phyloP scores from a whole-genome alignment of 176 grass and related monocot genomes.

The Oryza brachyantha region DNA sequence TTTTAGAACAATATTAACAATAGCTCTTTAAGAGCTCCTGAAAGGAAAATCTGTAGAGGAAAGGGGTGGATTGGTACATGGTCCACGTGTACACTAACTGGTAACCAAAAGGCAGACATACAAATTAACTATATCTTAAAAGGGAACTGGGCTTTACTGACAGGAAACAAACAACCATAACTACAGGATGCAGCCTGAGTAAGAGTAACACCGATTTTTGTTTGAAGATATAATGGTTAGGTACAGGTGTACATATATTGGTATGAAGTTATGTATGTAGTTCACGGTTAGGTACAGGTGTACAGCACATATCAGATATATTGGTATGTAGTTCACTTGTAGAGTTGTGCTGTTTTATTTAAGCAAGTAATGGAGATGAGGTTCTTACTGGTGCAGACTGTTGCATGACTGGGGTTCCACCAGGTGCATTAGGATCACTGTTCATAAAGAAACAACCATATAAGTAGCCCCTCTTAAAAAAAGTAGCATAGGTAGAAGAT shows the following conservation, averaged over 20 bases:
- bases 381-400: constrained; percentile 76
- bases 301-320: not conserved
- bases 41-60: not conserved
- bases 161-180: not conserved
- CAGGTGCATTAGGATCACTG: constrained; percentile 93
- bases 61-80: not conserved
- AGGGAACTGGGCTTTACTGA: not conserved
- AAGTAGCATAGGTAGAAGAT: constrained; percentile 15
- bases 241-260: not conserved
- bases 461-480: constrained; percentile 16
- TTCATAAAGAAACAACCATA: constrained; percentile 30
- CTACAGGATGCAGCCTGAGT: not conserved
- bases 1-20: not conserved
- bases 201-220: not conserved
- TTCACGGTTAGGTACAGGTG: not conserved
- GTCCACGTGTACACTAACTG: not conserved
- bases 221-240: not conserved
- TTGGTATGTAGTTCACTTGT: not conserved
- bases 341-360: not conserved
- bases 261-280: not conserved
- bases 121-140: constrained; percentile 9
- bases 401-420: constrained; percentile 98
- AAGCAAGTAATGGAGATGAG: not conserved
- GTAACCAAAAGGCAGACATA: constrained; percentile 1
- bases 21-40: not conserved